Base-by-base conservation (phyloP, 2,329 filamentous ascomycete species). In the Alternaria gansuensis region DNA sequence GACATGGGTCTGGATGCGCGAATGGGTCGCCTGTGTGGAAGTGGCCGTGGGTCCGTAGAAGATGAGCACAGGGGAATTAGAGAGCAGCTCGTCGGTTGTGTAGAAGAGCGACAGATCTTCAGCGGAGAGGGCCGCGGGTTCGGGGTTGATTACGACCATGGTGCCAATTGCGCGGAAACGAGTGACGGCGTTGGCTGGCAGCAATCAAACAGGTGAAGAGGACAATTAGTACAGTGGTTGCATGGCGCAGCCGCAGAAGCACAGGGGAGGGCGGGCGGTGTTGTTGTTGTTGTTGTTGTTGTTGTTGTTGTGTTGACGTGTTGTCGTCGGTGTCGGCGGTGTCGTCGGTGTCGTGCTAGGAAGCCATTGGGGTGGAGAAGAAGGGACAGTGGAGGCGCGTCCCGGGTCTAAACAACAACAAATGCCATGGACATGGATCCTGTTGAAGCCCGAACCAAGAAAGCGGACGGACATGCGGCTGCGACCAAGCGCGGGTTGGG, bases 1-100 rank as follows among this genome's bases (percentile, higher is more conserved):
- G 78, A 99, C 87, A 79, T 98, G 95, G 65, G 95, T 87, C 81
- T 98, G 94, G 68, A 98, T 93, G 78, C 95, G 90, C 63, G 94
- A 97, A 80, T 90, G 94, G 79, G 92, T 96, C 72, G 89, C 87
- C 66, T 90, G 90, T 79, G 96, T 96, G 71, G 91, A 89, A 41
- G 92, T 96, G 29, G 93, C 93, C 45, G 94, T 94, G 14, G 93
- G 87, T 13, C 94, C 94, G 78, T 97, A 92, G 83, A 98, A 97
- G 77, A 97, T 85, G 68, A 98, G 84, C 69, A 98, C 84, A 51
- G 93, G 88, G 63, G 93, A 84, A 80, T 93, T 86, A 78, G 89
- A 89, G 56, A 96, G 88, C 66, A 93, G 82, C 61, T 92, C 88
- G 79, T 99, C 95, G 76, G 88, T 90, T 69, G 92, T 88, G 80